These are phyloP conservation scores for Thraustochytrium striatum DNA, from an alignment of 352 stramenopile species.

Conservation along the genomic window DNA sequence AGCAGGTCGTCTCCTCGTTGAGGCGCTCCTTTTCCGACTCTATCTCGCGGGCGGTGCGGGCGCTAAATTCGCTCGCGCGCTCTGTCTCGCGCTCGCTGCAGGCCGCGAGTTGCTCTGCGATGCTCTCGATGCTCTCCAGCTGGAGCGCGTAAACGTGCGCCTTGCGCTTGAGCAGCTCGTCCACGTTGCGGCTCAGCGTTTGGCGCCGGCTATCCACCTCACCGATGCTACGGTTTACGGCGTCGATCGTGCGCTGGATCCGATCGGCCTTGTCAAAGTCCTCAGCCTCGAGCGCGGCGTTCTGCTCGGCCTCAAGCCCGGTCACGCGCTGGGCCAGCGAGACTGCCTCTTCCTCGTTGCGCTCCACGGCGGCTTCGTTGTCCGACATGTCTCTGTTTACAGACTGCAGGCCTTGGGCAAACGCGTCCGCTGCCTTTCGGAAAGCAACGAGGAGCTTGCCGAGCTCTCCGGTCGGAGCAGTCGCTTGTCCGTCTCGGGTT, in stretches of 20 bases:
- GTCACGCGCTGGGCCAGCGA: conserved; percentile 24
- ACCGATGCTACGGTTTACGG: neutral
- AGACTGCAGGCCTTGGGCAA: neutral
- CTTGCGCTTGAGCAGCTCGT: conserved; percentile 25
- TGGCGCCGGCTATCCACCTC: conserved; percentile 22
- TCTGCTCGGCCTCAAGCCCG: conserved; percentile 17
- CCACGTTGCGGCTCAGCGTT: neutral
- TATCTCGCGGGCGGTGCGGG: neutral
- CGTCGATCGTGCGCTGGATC: conserved; percentile 39
- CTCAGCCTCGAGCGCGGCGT: conserved; percentile 21
- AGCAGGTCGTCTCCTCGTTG: conserved; percentile 27
- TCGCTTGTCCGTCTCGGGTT: neutral
- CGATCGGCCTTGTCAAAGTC: conserved; percentile 43
- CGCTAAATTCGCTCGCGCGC: neutral
- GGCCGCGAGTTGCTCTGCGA: conserved; percentile 15
- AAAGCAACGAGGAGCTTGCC: conserved; percentile 15
- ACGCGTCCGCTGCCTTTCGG: neutral
- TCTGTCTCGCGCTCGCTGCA: conserved; percentile 33
- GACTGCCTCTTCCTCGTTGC: conserved; percentile 15
- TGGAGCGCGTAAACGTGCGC: conserved; percentile 17
- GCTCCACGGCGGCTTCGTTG: neutral
- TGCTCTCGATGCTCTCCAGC: conserved; percentile 35
- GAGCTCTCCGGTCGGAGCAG: neutral
- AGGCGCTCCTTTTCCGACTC: neutral
- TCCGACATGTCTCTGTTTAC: neutral